phyloP scores from a whole-genome alignment of 75 land plant genomes.

The Cunninghamia lanceolata region DNA sequence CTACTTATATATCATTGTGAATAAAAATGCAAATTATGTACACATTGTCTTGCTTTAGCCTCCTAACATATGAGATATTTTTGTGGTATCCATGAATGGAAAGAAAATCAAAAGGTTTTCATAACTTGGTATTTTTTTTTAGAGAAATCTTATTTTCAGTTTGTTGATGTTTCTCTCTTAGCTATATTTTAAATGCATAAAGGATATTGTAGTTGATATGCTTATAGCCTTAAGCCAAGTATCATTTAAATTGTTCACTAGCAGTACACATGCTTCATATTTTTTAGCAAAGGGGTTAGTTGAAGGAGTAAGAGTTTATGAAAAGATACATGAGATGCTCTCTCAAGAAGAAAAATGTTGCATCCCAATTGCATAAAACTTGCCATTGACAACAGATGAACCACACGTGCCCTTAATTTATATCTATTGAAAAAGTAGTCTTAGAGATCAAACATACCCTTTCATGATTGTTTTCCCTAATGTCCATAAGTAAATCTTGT shows the following conservation, averaged over 20 bases:
- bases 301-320: conserved; percentile 39
- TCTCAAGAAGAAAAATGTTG: conserved; percentile 33
- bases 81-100: too few relatives aligned
- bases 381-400: conserved; percentile 60
- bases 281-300: conserved; percentile 42
- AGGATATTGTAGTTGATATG: not conserved
- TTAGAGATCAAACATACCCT: not conserved
- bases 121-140: too few relatives aligned
- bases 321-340: conserved; percentile 26
- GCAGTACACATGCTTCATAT: too few relatives aligned
- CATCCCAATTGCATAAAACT: conserved; percentile 46
- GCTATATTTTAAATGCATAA: not conserved
- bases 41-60: too few relatives aligned
- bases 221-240: not conserved
- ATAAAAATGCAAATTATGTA: too few relatives aligned
- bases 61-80: too few relatives aligned
- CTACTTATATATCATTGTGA: too few relatives aligned
- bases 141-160: too few relatives aligned
- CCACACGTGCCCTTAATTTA: conserved; percentile 31
- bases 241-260: not conserved
- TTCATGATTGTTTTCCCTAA: not conserved
- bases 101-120: too few relatives aligned
- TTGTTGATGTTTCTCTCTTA: too few relatives aligned
- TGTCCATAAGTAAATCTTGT: not conserved
- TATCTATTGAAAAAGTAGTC: not conserved